These are phyloP conservation scores for Coemansia sp. DNA, from an alignment of 192 early-diverging fungal genomes.

Conservation along the genomic window DNA sequence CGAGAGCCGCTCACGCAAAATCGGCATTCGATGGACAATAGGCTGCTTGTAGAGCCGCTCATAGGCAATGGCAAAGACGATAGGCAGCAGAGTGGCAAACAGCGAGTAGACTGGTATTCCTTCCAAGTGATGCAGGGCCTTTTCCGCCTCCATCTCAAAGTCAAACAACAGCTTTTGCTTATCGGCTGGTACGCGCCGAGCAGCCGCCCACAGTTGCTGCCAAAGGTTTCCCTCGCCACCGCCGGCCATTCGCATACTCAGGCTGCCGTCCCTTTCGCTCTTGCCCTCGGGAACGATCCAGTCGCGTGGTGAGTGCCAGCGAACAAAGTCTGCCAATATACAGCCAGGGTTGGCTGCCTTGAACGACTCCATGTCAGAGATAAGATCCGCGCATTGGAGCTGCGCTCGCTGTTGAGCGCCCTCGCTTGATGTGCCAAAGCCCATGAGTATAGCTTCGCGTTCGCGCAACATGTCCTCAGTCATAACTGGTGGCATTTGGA, in stretches of 20 bases:
- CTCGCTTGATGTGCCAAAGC: conserved; percentile 71
- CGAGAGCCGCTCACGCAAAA: conserved; percentile 28
- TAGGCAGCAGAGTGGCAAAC: conserved; percentile 71
- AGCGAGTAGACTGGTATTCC: conserved; percentile 58
- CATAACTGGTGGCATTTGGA: conserved; percentile 74
- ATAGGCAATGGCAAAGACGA: conserved; percentile 74
- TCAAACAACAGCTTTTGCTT: conserved; percentile 85
- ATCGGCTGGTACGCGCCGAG: conserved; percentile 61
- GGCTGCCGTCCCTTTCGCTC: conserved; percentile 35
- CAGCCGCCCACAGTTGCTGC: conserved; percentile 82
- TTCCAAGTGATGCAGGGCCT: conserved; percentile 73
- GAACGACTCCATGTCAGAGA: conserved; percentile 87
- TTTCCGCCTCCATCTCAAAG: conserved; percentile 72
- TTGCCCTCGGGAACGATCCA: conserved; percentile 71
- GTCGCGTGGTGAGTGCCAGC: conserved; percentile 96
- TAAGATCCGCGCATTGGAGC: conserved; percentile 72
- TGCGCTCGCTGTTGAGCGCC: conserved; percentile 74
- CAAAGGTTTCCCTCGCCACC: conserved; percentile 76
- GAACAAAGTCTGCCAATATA: conserved; percentile 83
- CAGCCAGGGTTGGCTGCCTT: conserved; percentile 90
- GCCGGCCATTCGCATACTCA: conserved; percentile 80
- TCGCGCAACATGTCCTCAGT: conserved; percentile 89
- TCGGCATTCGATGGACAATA: conserved; percentile 32
- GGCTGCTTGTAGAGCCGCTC: conserved; percentile 63
- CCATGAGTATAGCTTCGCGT: conserved; percentile 77